A percentile compares a stretch with the other conserved stretches of the same genome.
phyloP scores from a whole-genome alignment of 2,329 filamentous ascomycete genomes.

The Chrysoporthe puriensis region DNA sequence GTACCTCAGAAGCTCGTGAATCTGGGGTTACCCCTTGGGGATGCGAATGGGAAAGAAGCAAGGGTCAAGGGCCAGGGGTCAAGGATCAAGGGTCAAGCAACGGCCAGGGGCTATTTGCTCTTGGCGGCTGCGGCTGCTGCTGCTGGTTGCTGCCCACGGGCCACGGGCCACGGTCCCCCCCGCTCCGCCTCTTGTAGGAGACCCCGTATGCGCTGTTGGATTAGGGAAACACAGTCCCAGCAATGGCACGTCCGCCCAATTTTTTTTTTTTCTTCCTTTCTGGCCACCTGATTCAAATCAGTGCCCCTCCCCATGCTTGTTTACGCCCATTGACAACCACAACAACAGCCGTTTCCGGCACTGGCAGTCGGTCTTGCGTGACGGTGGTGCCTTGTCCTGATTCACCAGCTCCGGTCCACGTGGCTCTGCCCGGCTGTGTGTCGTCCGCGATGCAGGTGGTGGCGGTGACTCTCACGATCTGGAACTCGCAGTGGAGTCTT shows the following conservation, averaged over 20 bases:
- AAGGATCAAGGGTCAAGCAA: background rate
- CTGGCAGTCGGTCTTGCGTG: background rate
- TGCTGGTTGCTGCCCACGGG: background rate
- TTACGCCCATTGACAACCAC: background rate
- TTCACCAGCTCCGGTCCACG: background rate
- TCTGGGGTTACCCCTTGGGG: background rate
- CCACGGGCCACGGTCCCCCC: too few species aligned
- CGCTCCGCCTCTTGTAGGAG: too few species aligned
- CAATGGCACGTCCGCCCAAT: background rate
- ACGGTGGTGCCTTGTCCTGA: background rate
- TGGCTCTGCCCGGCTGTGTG: background rate
- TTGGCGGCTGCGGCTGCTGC: background rate
- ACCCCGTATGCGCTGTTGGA: too few species aligned
- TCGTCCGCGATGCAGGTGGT: background rate
- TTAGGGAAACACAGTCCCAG: too few species aligned
- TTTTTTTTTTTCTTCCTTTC: background rate
- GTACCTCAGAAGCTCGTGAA: slow-evolving; percentile 4
- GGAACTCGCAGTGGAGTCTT: background rate
- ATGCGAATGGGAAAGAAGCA: background rate
- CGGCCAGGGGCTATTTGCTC: background rate
- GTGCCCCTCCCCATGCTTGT: background rate
- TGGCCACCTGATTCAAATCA: background rate
- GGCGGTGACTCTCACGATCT: slow-evolving; percentile 1
- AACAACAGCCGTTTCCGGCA: background rate
- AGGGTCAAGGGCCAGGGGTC: background rate